Percentiles rank a stretch among this genome's conserved stretches.
These are phyloP conservation scores for Amanita fuliginea DNA, from an alignment of 768 basidiomycete genomes.

Conservation along the genomic window DNA sequence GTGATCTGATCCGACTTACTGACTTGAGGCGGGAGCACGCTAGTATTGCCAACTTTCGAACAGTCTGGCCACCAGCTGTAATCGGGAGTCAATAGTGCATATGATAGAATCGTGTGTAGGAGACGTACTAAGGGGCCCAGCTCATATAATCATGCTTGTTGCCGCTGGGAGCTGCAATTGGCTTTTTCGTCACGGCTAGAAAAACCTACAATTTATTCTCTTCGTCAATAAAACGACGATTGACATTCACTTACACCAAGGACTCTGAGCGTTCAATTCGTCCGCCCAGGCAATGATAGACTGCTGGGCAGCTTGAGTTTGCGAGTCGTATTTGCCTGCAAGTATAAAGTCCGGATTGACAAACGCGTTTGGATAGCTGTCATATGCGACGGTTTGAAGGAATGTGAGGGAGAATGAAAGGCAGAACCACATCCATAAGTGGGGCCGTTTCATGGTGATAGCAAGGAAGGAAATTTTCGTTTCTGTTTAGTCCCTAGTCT, in stretches of 20 bases:
- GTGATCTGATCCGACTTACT: conserved; percentile 18
- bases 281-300: conserved; percentile 39
- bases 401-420: conserved; percentile 9
- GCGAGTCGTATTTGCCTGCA: conserved; percentile 25
- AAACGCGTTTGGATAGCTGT: conserved; percentile 44
- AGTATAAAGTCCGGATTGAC: conserved; percentile 41
- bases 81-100: not conserved
- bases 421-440: not conserved
- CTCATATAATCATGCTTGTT: conserved; percentile 57
- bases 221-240: not conserved
- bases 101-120: not conserved
- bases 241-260: conserved; percentile 38
- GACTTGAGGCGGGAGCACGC: conserved; percentile 40
- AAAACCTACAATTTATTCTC: not conserved
- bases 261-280: conserved; percentile 27
- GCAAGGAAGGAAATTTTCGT: conserved; percentile 16
- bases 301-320: conserved; percentile 33
- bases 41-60: conserved; percentile 43
- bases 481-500: too few relatives aligned
- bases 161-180: conserved; percentile 36
- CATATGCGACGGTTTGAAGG: conserved; percentile 15
- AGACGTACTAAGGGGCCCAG: conserved; percentile 55
- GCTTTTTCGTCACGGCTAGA: conserved; percentile 38
- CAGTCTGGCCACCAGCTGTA: conserved; percentile 56
- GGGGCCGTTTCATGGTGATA: not conserved